Percentiles rank a stretch among this genome's conserved stretches.
These are phyloP conservation scores for Funneliformis geosporum DNA, from an alignment of 192 early-diverging fungal genomes.

Conservation along the genomic window DNA sequence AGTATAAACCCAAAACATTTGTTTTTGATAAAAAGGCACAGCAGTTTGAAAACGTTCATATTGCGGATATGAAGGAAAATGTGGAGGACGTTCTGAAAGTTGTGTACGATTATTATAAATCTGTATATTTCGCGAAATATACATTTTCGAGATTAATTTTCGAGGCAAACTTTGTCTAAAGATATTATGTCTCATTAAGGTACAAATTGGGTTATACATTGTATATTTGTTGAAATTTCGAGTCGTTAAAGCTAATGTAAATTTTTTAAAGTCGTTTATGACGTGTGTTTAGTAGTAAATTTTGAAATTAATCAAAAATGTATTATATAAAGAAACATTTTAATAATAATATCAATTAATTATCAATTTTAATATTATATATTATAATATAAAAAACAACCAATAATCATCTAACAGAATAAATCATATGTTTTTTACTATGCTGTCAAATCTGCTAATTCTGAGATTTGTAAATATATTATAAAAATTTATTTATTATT, in stretches of 20 bases:
- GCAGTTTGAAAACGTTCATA: neutral
- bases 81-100: neutral
- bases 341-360: no score
- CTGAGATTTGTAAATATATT: no score
- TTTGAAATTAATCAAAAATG: no score
- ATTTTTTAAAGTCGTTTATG: no score
- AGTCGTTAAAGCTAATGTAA: neutral
- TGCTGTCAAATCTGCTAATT: no score
- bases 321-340: no score
- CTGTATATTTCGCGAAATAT: neutral
- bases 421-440: no score
- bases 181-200: neutral
- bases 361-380: no score
- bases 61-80: neutral
- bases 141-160: neutral
- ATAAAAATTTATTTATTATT: no score
- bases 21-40: conserved; percentile 19
- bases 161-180: neutral
- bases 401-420: no score
- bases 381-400: no score
- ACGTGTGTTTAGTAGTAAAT: no score
- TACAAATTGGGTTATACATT: neutral
- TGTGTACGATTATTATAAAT: neutral
- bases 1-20: conserved; percentile 22
- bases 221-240: neutral